Base-by-base conservation (phyloP, 2,329 filamentous ascomycete genomes). In the Fusarium kyushuense region DNA sequence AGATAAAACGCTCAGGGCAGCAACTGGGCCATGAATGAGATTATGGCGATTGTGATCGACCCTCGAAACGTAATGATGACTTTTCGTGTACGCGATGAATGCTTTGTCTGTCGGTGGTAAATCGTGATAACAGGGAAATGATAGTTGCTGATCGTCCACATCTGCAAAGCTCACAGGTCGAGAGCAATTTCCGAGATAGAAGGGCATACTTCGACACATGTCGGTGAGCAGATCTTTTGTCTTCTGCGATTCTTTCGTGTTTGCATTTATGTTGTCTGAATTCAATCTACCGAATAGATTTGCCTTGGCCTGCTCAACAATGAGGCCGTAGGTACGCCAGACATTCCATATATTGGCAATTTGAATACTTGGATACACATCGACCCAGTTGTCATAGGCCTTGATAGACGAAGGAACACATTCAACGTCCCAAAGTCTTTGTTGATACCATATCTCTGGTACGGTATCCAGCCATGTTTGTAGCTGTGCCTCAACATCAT, bases 261-360 rank as follows among this genome's bases (percentile, higher is more conserved):
- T 1, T 10, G 5, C 0, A 4, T 3, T 13, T 3, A 2, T 3
- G 2, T 1, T 2, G 11, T 49, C 19, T 0, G 21, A 0, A 17
- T 10, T 7, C 21, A 32, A 40, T 30, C 30, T 36, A 25, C 35
- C 14, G 16, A 7, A 51, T 1, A 51, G 8, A 3, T 29, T 21
- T 6, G 8, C 2, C 7, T 58, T 70, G 8, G 42, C 36, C 17
- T 55, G 5, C 3, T 46, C 41, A 1, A 67, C 17, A 1, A 65
- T 42, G 3, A 70, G 27, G 9, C 46, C 10, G 19, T 70, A 67
- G 0, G 69, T 52, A 2, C 67, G 66, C 66, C 59, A 70, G 0
- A 54, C n/a, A 14, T 56, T 70, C 67, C 67, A 70, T 2, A 70
- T 70, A 5, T 62, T 70, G 0, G 67, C 63, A 13, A 70, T 61